Percentiles rank a stretch among this genome's conserved stretches.
Evolutionary conservation across 305 asterid species (phyloP).

Genomic region (Fraxinus latifolia): DNA sequence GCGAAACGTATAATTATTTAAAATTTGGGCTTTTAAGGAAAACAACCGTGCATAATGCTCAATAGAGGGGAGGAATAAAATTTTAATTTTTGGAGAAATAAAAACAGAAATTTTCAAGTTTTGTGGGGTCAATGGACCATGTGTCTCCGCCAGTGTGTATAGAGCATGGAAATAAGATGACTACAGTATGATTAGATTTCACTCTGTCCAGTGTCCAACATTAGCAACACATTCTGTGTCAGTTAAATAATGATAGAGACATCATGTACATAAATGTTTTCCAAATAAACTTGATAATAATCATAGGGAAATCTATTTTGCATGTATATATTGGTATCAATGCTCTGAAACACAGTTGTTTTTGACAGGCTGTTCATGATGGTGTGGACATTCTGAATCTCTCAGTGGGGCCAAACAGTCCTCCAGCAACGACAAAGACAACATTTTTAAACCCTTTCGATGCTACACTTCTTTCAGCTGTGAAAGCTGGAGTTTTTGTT

Average conservation of each 20-base stretch:
- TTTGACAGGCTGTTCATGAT: conserved; percentile 86
- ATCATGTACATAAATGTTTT: neutral
- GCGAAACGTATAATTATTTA: neutral
- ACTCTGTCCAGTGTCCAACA: neutral
- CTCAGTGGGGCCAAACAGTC: conserved; percentile 96
- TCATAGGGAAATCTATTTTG: neutral
- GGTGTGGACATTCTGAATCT: conserved; percentile 96
- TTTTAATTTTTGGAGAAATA: neutral
- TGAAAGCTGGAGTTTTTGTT: conserved; percentile 94
- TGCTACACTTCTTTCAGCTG: conserved; percentile 89
- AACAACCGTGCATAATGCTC: neutral
- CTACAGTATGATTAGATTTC: neutral
- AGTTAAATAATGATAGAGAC: neutral
- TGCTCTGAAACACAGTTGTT: neutral
- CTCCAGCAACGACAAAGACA: conserved; percentile 88
- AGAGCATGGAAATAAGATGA: neutral
- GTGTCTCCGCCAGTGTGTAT: neutral
- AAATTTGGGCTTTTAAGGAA: neutral
- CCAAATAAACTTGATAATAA: neutral
- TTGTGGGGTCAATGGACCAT: neutral
- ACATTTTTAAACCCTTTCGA: conserved; percentile 94
- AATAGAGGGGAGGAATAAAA: neutral
- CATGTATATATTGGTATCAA: neutral
- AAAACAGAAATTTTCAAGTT: neutral
- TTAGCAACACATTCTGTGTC: neutral